These are phyloP conservation scores for Amylostereum chailletii DNA, from an alignment of 1,284 basidiomycete species.

Conservation along the genomic window DNA sequence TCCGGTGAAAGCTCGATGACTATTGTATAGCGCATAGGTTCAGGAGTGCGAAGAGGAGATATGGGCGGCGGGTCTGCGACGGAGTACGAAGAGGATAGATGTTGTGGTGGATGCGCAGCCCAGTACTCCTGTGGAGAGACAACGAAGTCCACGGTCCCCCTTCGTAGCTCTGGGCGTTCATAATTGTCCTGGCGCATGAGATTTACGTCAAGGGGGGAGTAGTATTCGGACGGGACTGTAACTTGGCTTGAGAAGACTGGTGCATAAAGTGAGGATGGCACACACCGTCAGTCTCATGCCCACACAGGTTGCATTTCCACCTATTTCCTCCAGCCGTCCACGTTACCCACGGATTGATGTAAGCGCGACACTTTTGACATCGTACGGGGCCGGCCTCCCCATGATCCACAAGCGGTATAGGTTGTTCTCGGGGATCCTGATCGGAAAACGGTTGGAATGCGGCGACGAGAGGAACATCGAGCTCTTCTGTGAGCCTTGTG, in stretches of 20 bases:
- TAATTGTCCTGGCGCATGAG: conserved; percentile 78
- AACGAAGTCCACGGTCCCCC: conserved; percentile 88
- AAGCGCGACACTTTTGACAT: conserved; percentile 82
- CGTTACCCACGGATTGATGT: conserved; percentile 92
- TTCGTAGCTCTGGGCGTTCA: conserved; percentile 80
- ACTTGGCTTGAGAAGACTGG: background rate
- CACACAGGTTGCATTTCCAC: conserved; percentile 94
- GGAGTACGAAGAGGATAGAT: conserved; percentile 43
- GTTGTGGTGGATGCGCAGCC: conserved; percentile 62
- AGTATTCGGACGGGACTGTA: conserved; percentile 76
- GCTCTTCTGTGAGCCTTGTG: conserved; percentile 74
- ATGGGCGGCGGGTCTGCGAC: conserved; percentile 35
- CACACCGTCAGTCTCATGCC: conserved; percentile 73
- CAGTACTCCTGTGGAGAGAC: conserved; percentile 85
- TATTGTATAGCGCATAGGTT: conserved; percentile 78
- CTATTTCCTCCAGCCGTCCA: conserved; percentile 81
- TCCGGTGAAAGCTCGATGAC: conserved; percentile 81
- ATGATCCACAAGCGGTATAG: conserved; percentile 70
- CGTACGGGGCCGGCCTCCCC: conserved; percentile 72
- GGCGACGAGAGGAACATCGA: conserved; percentile 79
- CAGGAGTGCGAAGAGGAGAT: conserved; percentile 46
- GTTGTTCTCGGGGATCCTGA: conserved; percentile 72
- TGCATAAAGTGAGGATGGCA: conserved; percentile 2
- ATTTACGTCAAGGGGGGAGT: conserved; percentile 77
- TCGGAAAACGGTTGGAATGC: conserved; percentile 90